These are phyloP conservation scores for Cenchrus americanus DNA, from an alignment of 176 grass and related monocot genomes.

Conservation along the genomic window DNA sequence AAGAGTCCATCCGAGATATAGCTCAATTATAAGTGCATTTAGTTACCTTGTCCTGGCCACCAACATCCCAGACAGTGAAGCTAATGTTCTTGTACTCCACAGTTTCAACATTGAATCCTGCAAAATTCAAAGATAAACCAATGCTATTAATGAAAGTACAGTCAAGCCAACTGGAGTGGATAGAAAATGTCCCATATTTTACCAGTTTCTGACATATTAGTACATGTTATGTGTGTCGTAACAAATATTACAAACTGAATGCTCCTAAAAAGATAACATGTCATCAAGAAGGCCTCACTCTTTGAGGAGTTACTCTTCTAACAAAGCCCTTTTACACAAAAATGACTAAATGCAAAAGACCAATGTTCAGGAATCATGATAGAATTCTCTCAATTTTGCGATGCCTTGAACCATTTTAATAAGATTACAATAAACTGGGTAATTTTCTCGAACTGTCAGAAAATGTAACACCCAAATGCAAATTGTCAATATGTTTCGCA, in stretches of 20 bases:
- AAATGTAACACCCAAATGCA: neutral
- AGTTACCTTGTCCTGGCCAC: constrained; percentile 84
- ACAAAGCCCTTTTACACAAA: neutral
- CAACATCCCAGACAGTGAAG: constrained; percentile 92
- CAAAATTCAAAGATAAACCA: neutral
- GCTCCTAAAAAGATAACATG: neutral
- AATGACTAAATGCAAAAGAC: neutral
- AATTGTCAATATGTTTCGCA: neutral
- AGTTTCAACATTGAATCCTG: constrained; percentile 90
- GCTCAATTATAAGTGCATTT: neutral
- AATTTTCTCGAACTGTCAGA: neutral
- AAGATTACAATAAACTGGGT: neutral
- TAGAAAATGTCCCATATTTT: neutral
- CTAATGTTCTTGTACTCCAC: constrained; percentile 95
- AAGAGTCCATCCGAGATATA: neutral
- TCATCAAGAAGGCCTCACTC: neutral
- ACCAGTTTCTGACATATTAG: neutral
- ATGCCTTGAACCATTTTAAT: neutral
- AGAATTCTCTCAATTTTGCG: neutral
- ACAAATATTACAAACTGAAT: neutral
- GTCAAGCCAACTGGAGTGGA: neutral
- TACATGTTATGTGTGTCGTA: neutral
- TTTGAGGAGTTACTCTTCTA: neutral
- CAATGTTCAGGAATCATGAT: constrained; percentile 17
- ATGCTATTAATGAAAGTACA: neutral